A percentile compares a stretch with the other conserved stretches of the same genome.
These are phyloP conservation scores for Xylaria sp. DNA, from an alignment of 2,329 filamentous ascomycete genomes.

Conservation along the genomic window DNA sequence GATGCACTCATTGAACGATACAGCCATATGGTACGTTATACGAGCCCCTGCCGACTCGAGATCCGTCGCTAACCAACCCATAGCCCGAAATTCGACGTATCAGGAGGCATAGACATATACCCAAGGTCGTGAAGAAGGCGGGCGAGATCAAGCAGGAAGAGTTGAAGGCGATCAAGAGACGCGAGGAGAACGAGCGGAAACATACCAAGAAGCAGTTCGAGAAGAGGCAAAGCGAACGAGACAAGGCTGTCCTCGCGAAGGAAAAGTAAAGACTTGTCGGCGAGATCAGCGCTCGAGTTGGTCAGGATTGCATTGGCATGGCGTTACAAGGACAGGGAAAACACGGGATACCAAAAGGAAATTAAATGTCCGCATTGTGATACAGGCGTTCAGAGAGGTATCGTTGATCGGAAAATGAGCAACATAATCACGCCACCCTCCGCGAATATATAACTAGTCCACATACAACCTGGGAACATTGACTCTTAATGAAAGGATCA, in stretches of 20 bases:
- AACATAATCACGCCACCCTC: conserved; percentile 7
- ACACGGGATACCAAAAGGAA: conserved; percentile 40
- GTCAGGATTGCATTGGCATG: conserved; percentile 40
- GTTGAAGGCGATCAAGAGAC: conserved; percentile 84
- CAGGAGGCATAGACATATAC: conserved; percentile 88
- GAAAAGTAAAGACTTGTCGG: conserved; percentile 57
- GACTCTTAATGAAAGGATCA: neutral
- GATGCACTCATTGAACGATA: conserved; percentile 84
- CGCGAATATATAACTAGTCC: conserved; percentile 21
- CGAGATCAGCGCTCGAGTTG: conserved; percentile 5
- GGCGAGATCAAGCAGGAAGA: conserved; percentile 94
- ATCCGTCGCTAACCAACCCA: conserved; percentile 31
- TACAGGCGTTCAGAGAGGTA: conserved; percentile 23
- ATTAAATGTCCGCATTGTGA: conserved; percentile 21
- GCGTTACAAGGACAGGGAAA: conserved; percentile 41
- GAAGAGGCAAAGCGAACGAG: conserved; percentile 79
- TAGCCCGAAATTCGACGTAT: conserved; percentile 89
- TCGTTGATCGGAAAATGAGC: conserved; percentile 10
- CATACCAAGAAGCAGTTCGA: conserved; percentile 86
- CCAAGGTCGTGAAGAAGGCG: conserved; percentile 94
- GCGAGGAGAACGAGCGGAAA: conserved; percentile 92
- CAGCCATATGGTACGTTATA: conserved; percentile 75
- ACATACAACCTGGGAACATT: neutral
- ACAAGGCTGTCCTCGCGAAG: conserved; percentile 86
- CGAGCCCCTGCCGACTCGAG: neutral